Conservation (phyloP, 495 filamentous ascomycete species). For the Xylaria flabelliformis region DNA sequence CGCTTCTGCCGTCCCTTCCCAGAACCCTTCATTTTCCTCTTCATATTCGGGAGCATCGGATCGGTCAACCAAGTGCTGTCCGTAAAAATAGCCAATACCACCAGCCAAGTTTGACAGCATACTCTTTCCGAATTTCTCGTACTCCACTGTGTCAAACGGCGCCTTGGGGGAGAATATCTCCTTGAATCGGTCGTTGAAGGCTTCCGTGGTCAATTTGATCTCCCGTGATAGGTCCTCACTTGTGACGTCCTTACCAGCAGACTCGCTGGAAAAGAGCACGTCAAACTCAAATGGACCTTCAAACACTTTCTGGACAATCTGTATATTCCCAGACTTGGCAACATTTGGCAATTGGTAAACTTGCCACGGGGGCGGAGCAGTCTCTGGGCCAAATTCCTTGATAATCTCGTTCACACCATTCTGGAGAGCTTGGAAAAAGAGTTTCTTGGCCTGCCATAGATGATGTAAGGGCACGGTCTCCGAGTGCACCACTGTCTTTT, state of each 20-base stretch:
- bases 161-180: slow-evolving; percentile 74
- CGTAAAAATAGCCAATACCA: slow-evolving; percentile 95
- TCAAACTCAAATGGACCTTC: slow-evolving; percentile 94
- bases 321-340: slow-evolving; percentile 77
- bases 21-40: slow-evolving; percentile 96
- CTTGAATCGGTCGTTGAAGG: slow-evolving; percentile 77
- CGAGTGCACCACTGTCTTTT: slow-evolving; percentile 81
- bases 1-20: slow-evolving; percentile 83
- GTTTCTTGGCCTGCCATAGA: slow-evolving; percentile 86
- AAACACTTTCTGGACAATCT: slow-evolving; percentile 92
- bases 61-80: slow-evolving; percentile 83
- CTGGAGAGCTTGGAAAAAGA: slow-evolving; percentile 81
- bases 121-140: slow-evolving; percentile 80
- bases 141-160: slow-evolving; percentile 76
- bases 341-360: slow-evolving; percentile 77
- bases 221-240: slow-evolving; percentile 72
- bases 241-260: slow-evolving; percentile 61
- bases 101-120: slow-evolving; percentile 95
- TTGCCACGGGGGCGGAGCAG: slow-evolving; percentile 82
- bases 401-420: slow-evolving; percentile 72
- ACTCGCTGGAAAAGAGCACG: slow-evolving; percentile 85
- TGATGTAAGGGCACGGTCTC: slow-evolving; percentile 68
- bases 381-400: slow-evolving; percentile 69
- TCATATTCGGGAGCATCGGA: slow-evolving; percentile 91
- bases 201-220: slow-evolving; percentile 67